Conservation (phyloP, 139 green algal genomes). For the Chlorella sp. region DNA sequence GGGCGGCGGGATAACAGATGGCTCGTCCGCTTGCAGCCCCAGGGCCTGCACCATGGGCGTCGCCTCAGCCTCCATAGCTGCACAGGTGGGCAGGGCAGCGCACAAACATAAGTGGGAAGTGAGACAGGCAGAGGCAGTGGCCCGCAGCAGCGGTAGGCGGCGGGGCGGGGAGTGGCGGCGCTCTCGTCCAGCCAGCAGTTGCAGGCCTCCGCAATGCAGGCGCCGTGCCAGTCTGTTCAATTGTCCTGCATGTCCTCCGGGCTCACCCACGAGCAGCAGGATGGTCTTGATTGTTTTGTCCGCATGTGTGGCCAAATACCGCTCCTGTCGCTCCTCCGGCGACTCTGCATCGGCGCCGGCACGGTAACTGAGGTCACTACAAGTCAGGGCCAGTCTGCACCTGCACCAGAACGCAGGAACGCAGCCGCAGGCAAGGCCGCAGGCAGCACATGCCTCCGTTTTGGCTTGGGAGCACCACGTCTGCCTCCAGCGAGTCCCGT, state of each 20-base stretch:
- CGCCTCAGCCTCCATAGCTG: conserved; percentile 94
- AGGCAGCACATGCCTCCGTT: neutral
- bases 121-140: neutral
- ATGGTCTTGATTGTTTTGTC: conserved; percentile 33
- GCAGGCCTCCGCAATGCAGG: no score
- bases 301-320: conserved; percentile 14
- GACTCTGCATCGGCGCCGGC: neutral
- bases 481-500: neutral
- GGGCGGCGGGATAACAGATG: conserved; percentile 62
- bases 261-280: conserved; percentile 42
- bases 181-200: no score
- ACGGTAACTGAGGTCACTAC: no score
- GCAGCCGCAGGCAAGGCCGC: no score
- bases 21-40: conserved; percentile 63
- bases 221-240: no score
- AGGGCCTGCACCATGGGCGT: conserved; percentile 80
- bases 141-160: no score
- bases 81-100: neutral
- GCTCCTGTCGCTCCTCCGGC: neutral
- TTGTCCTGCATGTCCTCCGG: neutral
- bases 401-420: no score
- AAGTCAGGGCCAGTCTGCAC: no score
- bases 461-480: neutral
- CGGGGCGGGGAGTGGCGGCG: no score
- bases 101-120: no score